Conservation (phyloP, 208 protist species). For the Tritrichomonas foetus region DNA sequence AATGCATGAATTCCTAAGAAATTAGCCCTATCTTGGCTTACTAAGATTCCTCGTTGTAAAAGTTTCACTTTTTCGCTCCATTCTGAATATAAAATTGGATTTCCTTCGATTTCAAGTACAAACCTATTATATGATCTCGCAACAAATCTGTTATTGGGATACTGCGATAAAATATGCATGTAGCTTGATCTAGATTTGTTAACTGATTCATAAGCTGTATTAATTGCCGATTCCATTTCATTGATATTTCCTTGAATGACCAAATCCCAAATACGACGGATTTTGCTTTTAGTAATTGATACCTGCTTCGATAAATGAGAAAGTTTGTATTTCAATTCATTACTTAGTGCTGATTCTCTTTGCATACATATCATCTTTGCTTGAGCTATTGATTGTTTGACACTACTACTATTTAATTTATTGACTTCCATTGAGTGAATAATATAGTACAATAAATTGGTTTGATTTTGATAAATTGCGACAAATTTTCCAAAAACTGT, state of each 20-base stretch:
- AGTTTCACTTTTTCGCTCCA: background rate
- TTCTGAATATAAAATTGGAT: background rate
- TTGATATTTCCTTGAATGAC: background rate
- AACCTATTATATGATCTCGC: background rate
- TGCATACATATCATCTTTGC: background rate
- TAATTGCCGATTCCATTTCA: background rate
- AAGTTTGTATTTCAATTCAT: background rate
- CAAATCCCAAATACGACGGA: background rate
- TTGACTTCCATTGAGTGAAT: background rate
- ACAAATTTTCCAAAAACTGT: background rate
- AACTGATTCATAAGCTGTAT: background rate
- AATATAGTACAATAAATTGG: background rate
- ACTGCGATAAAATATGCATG: background rate
- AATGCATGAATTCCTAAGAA: background rate
- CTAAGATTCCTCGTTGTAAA: background rate
- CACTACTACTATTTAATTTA: background rate
- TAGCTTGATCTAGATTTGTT: background rate
- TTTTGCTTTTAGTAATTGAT: background rate
- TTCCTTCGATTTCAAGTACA: background rate
- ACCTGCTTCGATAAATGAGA: background rate
- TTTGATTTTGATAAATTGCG: background rate
- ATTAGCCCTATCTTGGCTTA: background rate
- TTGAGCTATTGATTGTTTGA: background rate
- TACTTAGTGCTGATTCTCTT: background rate
- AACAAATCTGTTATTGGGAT: background rate